These are phyloP conservation scores for Paecilomyces fulvus DNA, from an alignment of 2,329 filamentous ascomycete species.

Conservation along the genomic window DNA sequence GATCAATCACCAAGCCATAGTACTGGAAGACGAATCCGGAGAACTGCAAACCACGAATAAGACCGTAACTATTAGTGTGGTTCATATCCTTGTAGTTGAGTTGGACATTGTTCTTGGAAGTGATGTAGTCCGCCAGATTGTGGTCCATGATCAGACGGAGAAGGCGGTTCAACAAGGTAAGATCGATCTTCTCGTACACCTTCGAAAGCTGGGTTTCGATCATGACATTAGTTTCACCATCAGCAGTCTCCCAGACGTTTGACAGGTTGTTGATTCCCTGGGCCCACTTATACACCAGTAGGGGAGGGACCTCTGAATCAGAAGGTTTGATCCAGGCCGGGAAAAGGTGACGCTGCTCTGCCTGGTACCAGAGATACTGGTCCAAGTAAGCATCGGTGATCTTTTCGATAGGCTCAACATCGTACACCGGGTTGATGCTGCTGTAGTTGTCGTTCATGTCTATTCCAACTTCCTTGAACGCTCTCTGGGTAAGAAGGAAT, in stretches of 20 bases:
- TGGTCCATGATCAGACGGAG: slow-evolving; percentile 97
- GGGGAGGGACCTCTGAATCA: slow-evolving; percentile 90
- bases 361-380: slow-evolving; percentile 98
- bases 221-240: slow-evolving; percentile 97
- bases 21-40: slow-evolving; percentile 99
- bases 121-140: slow-evolving; percentile 98
- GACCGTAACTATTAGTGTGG: slow-evolving; percentile 95
- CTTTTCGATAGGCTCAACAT: slow-evolving; percentile 98
- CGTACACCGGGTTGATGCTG: slow-evolving; percentile 97
- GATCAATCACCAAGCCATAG: slow-evolving; percentile 90
- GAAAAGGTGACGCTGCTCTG: slow-evolving; percentile 93
- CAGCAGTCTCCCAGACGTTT: slow-evolving; percentile 85
- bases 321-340: slow-evolving; percentile 99
- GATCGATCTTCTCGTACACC: slow-evolving; percentile 97
- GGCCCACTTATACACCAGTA: slow-evolving; percentile 97
- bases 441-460: slow-evolving; percentile 99
- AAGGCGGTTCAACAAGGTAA: slow-evolving; percentile 88
- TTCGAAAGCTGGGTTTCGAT: slow-evolving; percentile 98
- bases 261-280: slow-evolving; percentile 98
- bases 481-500: slow-evolving; percentile 90
- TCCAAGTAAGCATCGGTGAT: slow-evolving; percentile 98
- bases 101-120: slow-evolving; percentile 98
- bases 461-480: slow-evolving; percentile 98
- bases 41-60: slow-evolving; percentile 97
- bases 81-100: slow-evolving; percentile 99